Base-by-base conservation (phyloP, 2,329 filamentous ascomycete genomes). In the Lojkania enalia region DNA sequence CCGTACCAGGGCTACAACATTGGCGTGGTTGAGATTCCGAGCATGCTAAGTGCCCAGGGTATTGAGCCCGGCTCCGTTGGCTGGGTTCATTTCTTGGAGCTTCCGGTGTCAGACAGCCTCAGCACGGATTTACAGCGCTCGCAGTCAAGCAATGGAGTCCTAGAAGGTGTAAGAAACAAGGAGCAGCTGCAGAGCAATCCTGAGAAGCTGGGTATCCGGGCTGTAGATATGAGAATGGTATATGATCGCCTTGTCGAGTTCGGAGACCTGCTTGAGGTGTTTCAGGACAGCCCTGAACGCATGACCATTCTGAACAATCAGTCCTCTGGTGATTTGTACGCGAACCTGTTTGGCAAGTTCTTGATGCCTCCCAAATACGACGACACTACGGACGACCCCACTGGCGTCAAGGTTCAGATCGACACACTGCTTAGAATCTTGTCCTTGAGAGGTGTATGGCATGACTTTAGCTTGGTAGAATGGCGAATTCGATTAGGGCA, bases 401-500 rank as follows among this genome's bases (percentile, higher is more conserved):
- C 77, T 72, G 60, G 85, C 42, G 71, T 90, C 15, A 77, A 84
- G 32, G 83, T 87, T 25, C 86, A 90, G 61, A 88, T 89, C 44
- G 77, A 84, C 53, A 80, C 83, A 3, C 70, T 90, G 14, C 76
- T 89, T 35, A 82, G 82, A 60, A 79, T 86, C 7, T 75, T 90
- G 33, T 80, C 79, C 0, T 72, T 81, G 5, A 77, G 83, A 42
- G 84, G 85, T 44, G 79, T 87, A 35, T 90, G 86, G 86, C 78
- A 86, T 39, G 85, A 90, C 66, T 86, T 90, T 53, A 86, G 84
- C 15, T 77, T 84, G 21, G 83, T 89, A 5, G 86, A 89, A 61
- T 89, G 85, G 85, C 79, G 86, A 27, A 85, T 90, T 46, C 77
- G 85, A 11, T 73, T 90, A 1, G 86, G 86, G 5, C 86, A 88